Evolutionary conservation across 768 basidiomycete genomes (phyloP), one percentile per base, ranked within the genome.

Genomic region (Tulasnella sp.): DNA sequence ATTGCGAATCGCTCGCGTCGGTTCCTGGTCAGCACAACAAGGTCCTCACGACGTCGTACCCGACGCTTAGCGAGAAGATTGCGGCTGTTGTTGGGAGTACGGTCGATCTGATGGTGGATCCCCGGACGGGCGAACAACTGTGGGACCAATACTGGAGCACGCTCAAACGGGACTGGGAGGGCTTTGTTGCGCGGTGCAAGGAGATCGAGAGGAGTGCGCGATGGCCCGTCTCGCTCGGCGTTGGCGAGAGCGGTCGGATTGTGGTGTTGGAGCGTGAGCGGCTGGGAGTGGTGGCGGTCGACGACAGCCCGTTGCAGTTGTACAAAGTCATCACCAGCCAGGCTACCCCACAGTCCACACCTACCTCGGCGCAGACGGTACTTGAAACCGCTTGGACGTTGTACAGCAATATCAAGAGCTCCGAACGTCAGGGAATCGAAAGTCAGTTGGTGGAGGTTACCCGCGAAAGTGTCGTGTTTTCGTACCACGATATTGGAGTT

Each of bases 81-180:
- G 83, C 81, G 0, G 81, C 82, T 4, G 80, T 91, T 15, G 89
- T 98, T 25, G 94, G 91, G 0, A 87, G 85, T 64, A 84, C 86
- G 0, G 84, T 97, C 49, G 75, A 74, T 54, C 73, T 93, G 34
- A 77, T 79, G 61, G 75, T 76, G 39, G 84, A 87, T 64, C 75
- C 82, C 0, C 80, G 84, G 59, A 91, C 87, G 2, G 91, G 91
- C 14, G 83, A 83, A 35, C 74, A 80, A 43, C 81, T 84, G 61
- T 75, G 89, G 65, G 79, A 80, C 42, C 82, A 81, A 41, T 91
- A 89, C 66, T 84, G 87, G 81, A 84, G 79, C 63, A 81, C 84
- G 0, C 69, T 96, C 63, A 92, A 88, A 67, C 73, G 86, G 43
- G 92, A 97, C 63, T 98, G 94, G 93, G 86, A 97, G 65, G 91